phyloP scores from a whole-genome alignment of 2,329 filamentous ascomycete genomes.

The Cordyceps tenuipes region DNA sequence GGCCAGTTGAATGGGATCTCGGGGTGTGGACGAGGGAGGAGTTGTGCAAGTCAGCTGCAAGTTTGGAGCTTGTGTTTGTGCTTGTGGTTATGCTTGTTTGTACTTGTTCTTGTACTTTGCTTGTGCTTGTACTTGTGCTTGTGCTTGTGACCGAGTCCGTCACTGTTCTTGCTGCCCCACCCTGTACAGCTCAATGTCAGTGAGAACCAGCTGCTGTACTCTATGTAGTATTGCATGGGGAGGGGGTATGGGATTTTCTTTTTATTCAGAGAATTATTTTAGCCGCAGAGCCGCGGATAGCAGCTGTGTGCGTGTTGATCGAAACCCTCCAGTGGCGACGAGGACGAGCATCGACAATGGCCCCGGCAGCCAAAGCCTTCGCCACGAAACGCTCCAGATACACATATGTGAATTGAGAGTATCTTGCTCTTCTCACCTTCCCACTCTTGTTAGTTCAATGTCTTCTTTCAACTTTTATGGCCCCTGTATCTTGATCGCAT shows the following conservation, averaged over 20 bases:
- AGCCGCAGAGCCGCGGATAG: slow-evolving; percentile 13
- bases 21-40: not conserved
- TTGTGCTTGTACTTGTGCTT: too few species aligned
- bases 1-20: not conserved
- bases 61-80: not conserved
- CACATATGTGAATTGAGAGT: too few species aligned
- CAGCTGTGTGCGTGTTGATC: not conserved
- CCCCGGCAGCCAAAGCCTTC: too few species aligned
- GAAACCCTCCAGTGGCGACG: not conserved
- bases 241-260: not conserved
- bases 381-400: too few species aligned
- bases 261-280: too few species aligned
- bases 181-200: not conserved
- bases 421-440: not conserved
- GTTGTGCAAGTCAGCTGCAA: not conserved
- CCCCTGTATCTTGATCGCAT: not conserved
- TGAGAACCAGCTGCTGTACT: not conserved
- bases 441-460: not conserved
- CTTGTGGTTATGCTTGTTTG: too few species aligned
- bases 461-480: not conserved
- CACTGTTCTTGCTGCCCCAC: slow-evolving; percentile 4
- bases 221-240: not conserved
- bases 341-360: not conserved
- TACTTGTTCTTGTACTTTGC: too few species aligned
- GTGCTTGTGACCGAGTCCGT: not conserved